phyloP scores from a whole-genome alignment of 1,284 basidiomycete species.

The Neonothopanus nambi region DNA sequence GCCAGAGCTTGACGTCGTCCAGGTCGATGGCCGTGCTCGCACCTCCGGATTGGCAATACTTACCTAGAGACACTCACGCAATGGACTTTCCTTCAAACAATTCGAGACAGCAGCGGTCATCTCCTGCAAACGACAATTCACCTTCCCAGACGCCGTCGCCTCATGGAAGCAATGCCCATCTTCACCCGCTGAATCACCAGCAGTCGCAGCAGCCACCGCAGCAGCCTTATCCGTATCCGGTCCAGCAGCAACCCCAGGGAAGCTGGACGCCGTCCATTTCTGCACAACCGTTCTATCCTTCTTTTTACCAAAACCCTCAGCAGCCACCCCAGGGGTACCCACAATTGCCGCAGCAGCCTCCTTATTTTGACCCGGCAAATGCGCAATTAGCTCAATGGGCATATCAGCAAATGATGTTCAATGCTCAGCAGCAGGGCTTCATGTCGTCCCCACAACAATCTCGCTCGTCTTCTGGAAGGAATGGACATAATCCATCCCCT shows the following conservation, averaged over 20 bases:
- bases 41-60: slow-evolving; percentile 67
- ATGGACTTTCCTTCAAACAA: slow-evolving; percentile 55
- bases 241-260: slow-evolving; percentile 56
- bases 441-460: slow-evolving; percentile 38
- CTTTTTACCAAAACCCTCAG: slow-evolving; percentile 70
- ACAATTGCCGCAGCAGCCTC: slow-evolving; percentile 48
- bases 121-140: slow-evolving; percentile 52
- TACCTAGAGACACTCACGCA: slow-evolving; percentile 51
- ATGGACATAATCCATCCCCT: slow-evolving; percentile 21
- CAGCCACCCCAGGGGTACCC: slow-evolving; percentile 48
- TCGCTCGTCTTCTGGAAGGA: slow-evolving; percentile 25
- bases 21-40: slow-evolving; percentile 77
- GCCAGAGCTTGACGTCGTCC: slow-evolving; percentile 13
- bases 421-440: slow-evolving; percentile 60
- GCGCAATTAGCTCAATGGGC: slow-evolving; percentile 82
- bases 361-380: slow-evolving; percentile 73
- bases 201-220: slow-evolving; percentile 27
- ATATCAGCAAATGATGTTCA: slow-evolving; percentile 85
- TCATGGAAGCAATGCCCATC: slow-evolving; percentile 24
- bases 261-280: slow-evolving; percentile 64
- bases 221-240: slow-evolving; percentile 36
- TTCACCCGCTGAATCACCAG: slow-evolving; percentile 30
- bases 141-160: slow-evolving; percentile 18
- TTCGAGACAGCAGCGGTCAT: slow-evolving; percentile 53
- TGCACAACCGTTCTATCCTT: slow-evolving; percentile 69